Conservation (phyloP, 2,329 filamentous ascomycete species). For the Teratosphaeriaceae sp. region DNA sequence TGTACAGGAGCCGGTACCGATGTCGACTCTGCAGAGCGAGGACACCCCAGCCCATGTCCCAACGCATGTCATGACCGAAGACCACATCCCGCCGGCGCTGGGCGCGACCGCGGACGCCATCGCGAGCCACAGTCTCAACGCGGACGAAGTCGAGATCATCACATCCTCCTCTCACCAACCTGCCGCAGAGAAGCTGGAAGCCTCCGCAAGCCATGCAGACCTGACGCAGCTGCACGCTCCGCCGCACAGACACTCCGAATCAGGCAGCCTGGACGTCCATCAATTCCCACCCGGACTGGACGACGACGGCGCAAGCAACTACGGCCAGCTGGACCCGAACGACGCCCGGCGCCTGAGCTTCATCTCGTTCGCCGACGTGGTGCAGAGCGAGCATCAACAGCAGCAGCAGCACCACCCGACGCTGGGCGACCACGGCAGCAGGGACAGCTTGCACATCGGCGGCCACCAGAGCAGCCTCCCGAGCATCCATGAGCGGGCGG, state of each 20-base stretch:
- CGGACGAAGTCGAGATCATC: conserved; percentile 87
- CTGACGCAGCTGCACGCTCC: conserved; percentile 19
- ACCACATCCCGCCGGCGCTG: conserved; percentile 84
- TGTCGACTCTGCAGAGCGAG: conserved; percentile 54
- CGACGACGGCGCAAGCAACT: conserved; percentile 64
- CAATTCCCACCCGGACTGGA: conserved; percentile 56
- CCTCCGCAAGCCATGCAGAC: conserved; percentile 23
- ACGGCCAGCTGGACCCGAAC: conserved; percentile 67
- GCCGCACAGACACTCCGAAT: conserved; percentile 12
- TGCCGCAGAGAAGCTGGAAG: conserved; percentile 52
- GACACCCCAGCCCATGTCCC: conserved; percentile 75
- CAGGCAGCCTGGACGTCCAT: conserved; percentile 48
- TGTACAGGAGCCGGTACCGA: conserved; percentile 62
- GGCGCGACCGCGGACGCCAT: conserved; percentile 90
- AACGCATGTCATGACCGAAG: conserved; percentile 87
- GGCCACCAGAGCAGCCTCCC: conserved; percentile 14
- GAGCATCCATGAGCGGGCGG: conserved; percentile 55
- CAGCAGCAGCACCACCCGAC: conserved; percentile 16
- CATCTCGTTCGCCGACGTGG: conserved; percentile 94
- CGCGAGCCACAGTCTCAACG: conserved; percentile 76
- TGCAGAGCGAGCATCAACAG: conserved; percentile 66
- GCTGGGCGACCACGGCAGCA: conserved; percentile 45
- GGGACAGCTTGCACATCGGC: conserved; percentile 58
- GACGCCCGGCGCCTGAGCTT: conserved; percentile 85
- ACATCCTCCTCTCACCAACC: conserved; percentile 80